A percentile compares a stretch with the other conserved stretches of the same genome.
Evolutionary conservation across 1,284 basidiomycete species (phyloP).

Genomic region (Lentinus polychrous): DNA sequence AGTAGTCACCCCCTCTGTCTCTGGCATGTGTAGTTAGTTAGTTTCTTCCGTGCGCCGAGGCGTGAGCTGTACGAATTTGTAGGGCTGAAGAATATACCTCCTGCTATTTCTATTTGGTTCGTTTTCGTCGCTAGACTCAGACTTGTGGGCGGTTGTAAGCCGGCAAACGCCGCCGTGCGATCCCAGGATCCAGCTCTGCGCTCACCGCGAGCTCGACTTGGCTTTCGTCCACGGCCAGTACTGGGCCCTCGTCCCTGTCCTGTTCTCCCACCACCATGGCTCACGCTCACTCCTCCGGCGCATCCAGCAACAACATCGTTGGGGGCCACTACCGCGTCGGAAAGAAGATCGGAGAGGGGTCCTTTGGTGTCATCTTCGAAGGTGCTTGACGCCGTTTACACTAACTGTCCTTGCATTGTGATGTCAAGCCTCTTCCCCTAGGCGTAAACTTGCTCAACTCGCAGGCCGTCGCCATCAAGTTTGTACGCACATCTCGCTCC

Average conservation of each 20-base stretch:
- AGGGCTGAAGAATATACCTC: no score
- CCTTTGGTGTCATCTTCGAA: constrained; percentile 97
- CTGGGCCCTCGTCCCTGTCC: constrained; percentile 27
- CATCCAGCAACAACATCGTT: constrained; percentile 57
- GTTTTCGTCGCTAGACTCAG: no score
- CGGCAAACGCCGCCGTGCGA: constrained; percentile 9
- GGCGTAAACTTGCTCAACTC: constrained; percentile 93
- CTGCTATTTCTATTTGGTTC: no score
- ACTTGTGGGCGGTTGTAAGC: background rate
- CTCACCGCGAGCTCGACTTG: constrained; percentile 10
- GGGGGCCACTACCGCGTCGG: constrained; percentile 83
- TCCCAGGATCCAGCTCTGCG: background rate
- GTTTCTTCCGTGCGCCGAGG: no score
- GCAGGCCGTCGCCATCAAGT: constrained; percentile 96
- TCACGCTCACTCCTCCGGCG: constrained; percentile 45
- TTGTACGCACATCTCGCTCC: constrained; percentile 53
- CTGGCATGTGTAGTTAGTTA: no score
- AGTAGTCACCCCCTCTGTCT: no score
- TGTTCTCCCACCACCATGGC: constrained; percentile 48
- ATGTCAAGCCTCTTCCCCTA: constrained; percentile 26
- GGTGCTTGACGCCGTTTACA: constrained; percentile 38
- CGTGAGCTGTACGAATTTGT: no score
- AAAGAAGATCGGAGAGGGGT: constrained; percentile 81
- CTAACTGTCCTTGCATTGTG: constrained; percentile 5
- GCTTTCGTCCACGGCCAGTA: constrained; percentile 18